These are phyloP conservation scores for Rhizopus sp. DNA, from an alignment of 371 early-diverging fungal genomes.

Conservation along the genomic window DNA sequence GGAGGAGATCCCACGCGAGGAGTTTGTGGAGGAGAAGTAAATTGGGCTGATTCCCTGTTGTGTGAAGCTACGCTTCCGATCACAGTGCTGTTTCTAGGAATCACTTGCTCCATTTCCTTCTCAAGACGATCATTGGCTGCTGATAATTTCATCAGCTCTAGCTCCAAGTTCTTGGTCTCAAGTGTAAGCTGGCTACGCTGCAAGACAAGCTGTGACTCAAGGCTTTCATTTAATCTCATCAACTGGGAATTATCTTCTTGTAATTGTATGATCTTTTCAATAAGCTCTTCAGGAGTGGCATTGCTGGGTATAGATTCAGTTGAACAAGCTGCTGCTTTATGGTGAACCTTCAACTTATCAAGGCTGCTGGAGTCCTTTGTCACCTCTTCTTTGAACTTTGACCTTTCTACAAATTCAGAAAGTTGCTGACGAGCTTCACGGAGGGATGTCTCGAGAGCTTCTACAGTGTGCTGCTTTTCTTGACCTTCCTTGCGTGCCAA, in stretches of 20 bases:
- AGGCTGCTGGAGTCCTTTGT: neutral
- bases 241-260: constrained; percentile 42
- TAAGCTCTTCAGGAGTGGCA: constrained; percentile 23
- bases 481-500: constrained; percentile 13
- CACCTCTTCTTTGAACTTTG: neutral
- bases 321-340: neutral
- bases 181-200: constrained; percentile 39
- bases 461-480: constrained; percentile 5
- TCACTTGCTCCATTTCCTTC: constrained; percentile 49
- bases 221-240: constrained; percentile 33
- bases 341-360: neutral
- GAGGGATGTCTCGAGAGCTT: constrained; percentile 9
- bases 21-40: constrained; percentile 46
- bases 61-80: neutral
- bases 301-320: neutral
- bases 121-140: constrained; percentile 55
- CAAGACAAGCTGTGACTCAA: constrained; percentile 43
- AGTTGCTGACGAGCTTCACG: constrained; percentile 8
- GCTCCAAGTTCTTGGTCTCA: constrained; percentile 46
- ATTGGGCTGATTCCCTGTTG: constrained; percentile 25
- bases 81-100: constrained; percentile 30
- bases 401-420: neutral
- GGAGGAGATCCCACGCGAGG: constrained; percentile 35
- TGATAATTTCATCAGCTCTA: constrained; percentile 42
- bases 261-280: constrained; percentile 28